Conservation (phyloP, 2,329 filamentous ascomycete genomes). For the Microcyclospora pomicola region DNA sequence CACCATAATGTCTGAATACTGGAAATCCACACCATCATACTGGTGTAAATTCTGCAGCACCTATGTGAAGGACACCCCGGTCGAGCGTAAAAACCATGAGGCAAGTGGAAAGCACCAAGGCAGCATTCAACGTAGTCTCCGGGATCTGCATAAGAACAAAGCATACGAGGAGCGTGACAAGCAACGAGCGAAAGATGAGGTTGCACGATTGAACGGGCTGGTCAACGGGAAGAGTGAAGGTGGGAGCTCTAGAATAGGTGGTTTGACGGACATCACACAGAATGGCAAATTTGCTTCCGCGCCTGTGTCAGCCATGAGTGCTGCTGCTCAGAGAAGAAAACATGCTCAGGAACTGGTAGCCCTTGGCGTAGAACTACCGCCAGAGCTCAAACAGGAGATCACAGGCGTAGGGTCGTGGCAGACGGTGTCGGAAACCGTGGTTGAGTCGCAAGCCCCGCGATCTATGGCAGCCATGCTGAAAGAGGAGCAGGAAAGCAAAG, state of each 20-base stretch:
- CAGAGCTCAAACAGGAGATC: constrained; percentile 64
- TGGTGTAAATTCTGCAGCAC: constrained; percentile 96
- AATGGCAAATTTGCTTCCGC: constrained; percentile 16
- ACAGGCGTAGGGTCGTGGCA: constrained; percentile 86
- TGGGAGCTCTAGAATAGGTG: constrained; percentile 15
- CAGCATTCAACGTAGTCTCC: constrained; percentile 82
- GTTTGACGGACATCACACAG: not conserved
- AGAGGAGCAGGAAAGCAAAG: constrained; percentile 28
- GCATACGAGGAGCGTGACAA: constrained; percentile 70
- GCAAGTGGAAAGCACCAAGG: constrained; percentile 22
- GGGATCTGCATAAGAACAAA: constrained; percentile 73
- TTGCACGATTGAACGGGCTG: constrained; percentile 71
- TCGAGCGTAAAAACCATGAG: constrained; percentile 52
- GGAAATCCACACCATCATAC: constrained; percentile 94
- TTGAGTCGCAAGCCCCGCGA: constrained; percentile 12
- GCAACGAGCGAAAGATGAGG: constrained; percentile 68
- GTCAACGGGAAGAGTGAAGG: constrained; percentile 29
- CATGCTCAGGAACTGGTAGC: constrained; percentile 81
- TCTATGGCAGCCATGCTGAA: constrained; percentile 34
- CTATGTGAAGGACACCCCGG: constrained; percentile 82
- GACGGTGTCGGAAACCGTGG: constrained; percentile 40
- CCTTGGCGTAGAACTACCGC: constrained; percentile 73
- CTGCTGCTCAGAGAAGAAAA: constrained; percentile 56
- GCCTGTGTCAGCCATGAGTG: constrained; percentile 26
- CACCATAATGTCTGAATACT: constrained; percentile 75